Evolutionary conservation across 2,329 filamentous ascomycete genomes (phyloP).

Genomic region (Bipolaris sorokiniana): DNA sequence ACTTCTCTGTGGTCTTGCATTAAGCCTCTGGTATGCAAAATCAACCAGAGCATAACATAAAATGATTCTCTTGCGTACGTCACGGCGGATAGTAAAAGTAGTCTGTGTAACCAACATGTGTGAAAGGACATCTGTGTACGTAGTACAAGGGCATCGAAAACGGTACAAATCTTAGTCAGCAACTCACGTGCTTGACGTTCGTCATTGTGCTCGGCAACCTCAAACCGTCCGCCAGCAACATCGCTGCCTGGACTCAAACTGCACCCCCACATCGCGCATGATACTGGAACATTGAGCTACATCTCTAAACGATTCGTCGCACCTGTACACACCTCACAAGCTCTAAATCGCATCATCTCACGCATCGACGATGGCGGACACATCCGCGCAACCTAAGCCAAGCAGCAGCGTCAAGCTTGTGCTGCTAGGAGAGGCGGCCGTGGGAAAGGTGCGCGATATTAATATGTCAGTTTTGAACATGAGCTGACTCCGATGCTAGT

Average conservation of each 20-base stretch:
- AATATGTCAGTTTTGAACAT: neutral
- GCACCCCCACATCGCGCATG: conserved; percentile 9
- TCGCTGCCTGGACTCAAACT: conserved; percentile 8
- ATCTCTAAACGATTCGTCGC: neutral
- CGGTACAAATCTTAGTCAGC: conserved; percentile 17
- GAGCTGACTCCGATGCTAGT: conserved; percentile 59
- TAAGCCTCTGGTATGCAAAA: neutral
- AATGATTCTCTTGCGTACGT: no score
- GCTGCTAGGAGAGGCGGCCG: conserved; percentile 93
- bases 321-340: neutral
- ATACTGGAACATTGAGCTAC: neutral
- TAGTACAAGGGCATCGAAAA: no score
- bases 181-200: conserved; percentile 18
- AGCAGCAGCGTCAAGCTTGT: conserved; percentile 99
- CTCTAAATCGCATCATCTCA: conserved; percentile 7
- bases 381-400: conserved; percentile 77
- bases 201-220: conserved; percentile 24
- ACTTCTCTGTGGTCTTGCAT: neutral
- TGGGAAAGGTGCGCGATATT: conserved; percentile 80
- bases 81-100: no score
- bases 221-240: conserved; percentile 23
- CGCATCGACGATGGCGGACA: conserved; percentile 68
- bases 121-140: no score
- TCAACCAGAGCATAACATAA: neutral
- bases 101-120: neutral